Base-by-base conservation (phyloP, 2,329 filamentous ascomycete species). In the Trichoderma cornu-damae region DNA sequence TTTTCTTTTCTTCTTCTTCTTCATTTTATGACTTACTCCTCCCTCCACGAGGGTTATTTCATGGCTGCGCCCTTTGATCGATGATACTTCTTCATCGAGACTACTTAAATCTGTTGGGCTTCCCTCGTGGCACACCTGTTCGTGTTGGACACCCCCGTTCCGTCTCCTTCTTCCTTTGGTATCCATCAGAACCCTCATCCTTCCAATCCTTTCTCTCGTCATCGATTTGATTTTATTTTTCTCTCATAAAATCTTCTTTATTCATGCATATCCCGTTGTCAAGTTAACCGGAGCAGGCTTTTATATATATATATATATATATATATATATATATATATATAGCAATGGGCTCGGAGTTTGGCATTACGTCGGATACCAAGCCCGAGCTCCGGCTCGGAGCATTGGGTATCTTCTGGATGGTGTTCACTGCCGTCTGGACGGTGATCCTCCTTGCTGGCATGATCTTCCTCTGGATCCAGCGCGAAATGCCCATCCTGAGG, bases 351-450 rank as follows among this genome's bases (percentile, higher is more conserved):
- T 70, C 69, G 40, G 69, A 72, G 49, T 65, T 70, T 34, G 70
- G 70, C 53, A 66, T 64, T 24, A 70, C 66, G 4, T 58, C 64
- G 24, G 64, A 68, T 46, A 68, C 66, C 48, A 65, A 67, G 59
- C 67, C 72, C 16, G 60, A 64, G 59, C 61, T 67, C 22, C 64
- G 68, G n/a, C 58, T 75, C 30, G 70, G 75, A 58, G 69, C 62
- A 48, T 62, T 75, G 32, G 73, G 73, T 57, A 67, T 77, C 61
- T 77, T 75, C 62, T 78, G 67, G 65, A 65, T 73, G 59, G 62
- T 64, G 58, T 72, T 73, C 50, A 67, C 68, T 28, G 63, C 66
- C 3, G 55, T 68, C 28, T 78, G 74, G 75, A 77, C 73, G 0
- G 53, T 70, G 5, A 55, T 76, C 11, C 63, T 79, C 11, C 61